Percentiles rank a stretch among this genome's conserved stretches.
phyloP scores from a whole-genome alignment of 164 flowering plant species.

The Vitis cinerea region DNA sequence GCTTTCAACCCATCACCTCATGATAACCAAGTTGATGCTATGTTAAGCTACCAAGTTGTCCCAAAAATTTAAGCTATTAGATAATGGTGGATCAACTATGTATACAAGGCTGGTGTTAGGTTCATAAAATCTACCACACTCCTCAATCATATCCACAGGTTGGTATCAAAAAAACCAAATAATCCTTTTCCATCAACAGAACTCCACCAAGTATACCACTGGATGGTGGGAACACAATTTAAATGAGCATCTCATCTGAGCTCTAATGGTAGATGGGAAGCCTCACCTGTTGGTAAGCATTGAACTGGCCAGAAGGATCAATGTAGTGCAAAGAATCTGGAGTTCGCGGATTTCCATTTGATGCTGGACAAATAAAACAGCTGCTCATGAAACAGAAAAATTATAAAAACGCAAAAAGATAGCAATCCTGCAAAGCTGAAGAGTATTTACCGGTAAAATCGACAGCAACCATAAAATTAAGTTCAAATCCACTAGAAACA shows the following conservation, averaged over 20 bases:
- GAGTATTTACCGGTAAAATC: conserved; percentile 79
- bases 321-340: conserved; percentile 83
- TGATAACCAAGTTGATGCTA: too few species aligned
- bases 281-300: conserved; percentile 90
- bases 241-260: background rate
- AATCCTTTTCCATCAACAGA: background rate
- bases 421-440: background rate
- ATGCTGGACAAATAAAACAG: conserved; percentile 43
- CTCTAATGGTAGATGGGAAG: background rate
- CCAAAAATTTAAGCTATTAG: too few species aligned
- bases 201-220: too few species aligned
- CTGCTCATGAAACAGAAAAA: background rate
- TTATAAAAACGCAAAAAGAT: background rate
- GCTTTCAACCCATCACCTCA: too few species aligned
- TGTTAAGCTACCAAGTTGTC: too few species aligned
- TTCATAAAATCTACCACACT: too few species aligned
- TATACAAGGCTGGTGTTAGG: too few species aligned
- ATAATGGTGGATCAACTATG: too few species aligned
- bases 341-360: conserved; percentile 78
- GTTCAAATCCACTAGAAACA: conserved; percentile 87
- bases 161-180: background rate
- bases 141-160: too few species aligned
- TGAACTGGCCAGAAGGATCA: conserved; percentile 70
- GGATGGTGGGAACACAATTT: background rate
- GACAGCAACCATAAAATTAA: conserved; percentile 93